phyloP scores from a whole-genome alignment of 352 stramenopile genomes.

The Pythium diclinum region DNA sequence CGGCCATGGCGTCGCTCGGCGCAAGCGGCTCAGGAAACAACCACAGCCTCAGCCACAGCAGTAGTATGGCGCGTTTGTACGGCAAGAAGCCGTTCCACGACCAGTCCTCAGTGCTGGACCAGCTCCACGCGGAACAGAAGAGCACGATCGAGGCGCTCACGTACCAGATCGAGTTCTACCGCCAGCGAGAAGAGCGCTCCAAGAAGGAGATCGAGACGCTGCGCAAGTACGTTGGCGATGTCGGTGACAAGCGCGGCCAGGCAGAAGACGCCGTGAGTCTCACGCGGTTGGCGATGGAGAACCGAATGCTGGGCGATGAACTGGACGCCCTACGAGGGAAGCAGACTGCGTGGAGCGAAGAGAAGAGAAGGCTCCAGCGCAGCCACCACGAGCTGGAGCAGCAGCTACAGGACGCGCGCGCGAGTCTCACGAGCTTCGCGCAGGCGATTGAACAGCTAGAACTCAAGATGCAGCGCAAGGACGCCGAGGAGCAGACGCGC shows the following conservation, averaged over 20 bases:
- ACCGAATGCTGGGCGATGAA: conserved; percentile 54
- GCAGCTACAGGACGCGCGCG: conserved; percentile 54
- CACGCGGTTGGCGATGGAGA: conserved; percentile 47
- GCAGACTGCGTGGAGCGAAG: conserved; percentile 40
- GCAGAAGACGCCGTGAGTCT: conserved; percentile 23
- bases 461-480: conserved; percentile 73
- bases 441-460: conserved; percentile 75
- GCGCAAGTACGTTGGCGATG: conserved; percentile 27
- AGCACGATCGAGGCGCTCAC: conserved; percentile 78
- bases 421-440: conserved; percentile 55
- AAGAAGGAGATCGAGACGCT: conserved; percentile 65
- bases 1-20: conserved; percentile 5
- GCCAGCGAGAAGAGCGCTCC: conserved; percentile 64
- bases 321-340: conserved; percentile 45
- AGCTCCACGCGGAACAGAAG: conserved; percentile 77
- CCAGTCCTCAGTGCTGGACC: conserved; percentile 53
- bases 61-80: conserved; percentile 2
- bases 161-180: conserved; percentile 77
- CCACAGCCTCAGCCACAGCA: neutral
- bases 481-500: conserved; percentile 55
- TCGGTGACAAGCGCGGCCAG: conserved; percentile 10
- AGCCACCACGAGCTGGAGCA: conserved; percentile 50
- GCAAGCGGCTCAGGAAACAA: neutral
- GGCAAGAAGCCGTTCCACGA: conserved; percentile 26
- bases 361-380: conserved; percentile 40